Base-by-base conservation (phyloP, 225 moss, liverwort and hornwort species). In the Sphagnum contortum region DNA sequence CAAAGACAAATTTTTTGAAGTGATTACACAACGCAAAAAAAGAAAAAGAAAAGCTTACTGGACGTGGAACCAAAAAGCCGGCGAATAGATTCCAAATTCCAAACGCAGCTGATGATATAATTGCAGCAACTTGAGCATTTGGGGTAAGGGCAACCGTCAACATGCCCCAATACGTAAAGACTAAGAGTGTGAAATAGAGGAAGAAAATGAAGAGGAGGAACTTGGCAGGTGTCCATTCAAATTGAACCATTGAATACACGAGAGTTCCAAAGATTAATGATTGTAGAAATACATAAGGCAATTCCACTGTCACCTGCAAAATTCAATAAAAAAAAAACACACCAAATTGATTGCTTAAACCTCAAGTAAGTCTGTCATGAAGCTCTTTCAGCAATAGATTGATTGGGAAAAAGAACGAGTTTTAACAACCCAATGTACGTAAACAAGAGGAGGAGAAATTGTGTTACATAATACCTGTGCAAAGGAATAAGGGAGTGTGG, bases 101-200 rank as follows among this genome's bases (percentile, higher is more conserved):
- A 2, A 90, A 90, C 71, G 90, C 88, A 54, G 92, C 82, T 0
- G 90, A 79, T 8, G 92, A 86, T 48, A 93, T 56, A 57, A 93
- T 79, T 66, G 92, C 90, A 2, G 92, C 79, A 48, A 90, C 79
- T 66, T 90, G 92, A 0, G 76, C 67, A 12, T 88, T 93, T 4
- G 92, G 92, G 45, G 90, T 93, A 72, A 93, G 76, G 6, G 90
- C 78, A 2, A 93, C 80, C 3, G 85, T 86, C 71, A 88, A 82
- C 92, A 93, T 93, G 9, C 92, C 92, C 90, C 90, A 93, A 64
- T 88, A 88, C 2, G 88, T 90, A 44, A 93, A 93, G 67, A 90
- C 90, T 12, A 90, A 66, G 11, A 93, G 75, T 2, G 88, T 86
- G 0, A 93, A 84, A 64, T 84, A 90, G 76, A 85, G 86, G 66